phyloP scores from a whole-genome alignment of 225 moss, liverwort and hornwort genomes.

The Asterella californica region DNA sequence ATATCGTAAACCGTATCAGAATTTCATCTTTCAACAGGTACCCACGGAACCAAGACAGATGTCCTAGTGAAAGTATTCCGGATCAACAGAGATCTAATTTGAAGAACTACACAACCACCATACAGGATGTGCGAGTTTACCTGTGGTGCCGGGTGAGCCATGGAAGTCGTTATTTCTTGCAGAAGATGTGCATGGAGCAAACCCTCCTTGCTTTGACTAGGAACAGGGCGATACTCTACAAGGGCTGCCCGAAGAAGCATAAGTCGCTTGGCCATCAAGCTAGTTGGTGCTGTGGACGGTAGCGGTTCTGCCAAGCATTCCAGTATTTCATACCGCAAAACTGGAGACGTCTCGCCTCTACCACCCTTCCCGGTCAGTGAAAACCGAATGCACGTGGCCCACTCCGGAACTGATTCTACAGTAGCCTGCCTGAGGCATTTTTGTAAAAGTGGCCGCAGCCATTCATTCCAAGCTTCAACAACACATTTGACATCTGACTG shows the following conservation, averaged over 20 bases:
- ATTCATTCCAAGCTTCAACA: constrained; percentile 68
- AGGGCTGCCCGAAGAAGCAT: constrained; percentile 91
- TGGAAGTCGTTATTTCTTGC: constrained; percentile 73
- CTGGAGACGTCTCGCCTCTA: constrained; percentile 59
- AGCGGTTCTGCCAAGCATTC: constrained; percentile 89
- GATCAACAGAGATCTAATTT: neutral
- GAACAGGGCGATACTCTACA: constrained; percentile 70
- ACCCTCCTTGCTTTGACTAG: constrained; percentile 54
- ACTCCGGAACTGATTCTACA: constrained; percentile 89
- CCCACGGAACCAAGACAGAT: too few species aligned
- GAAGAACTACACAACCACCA: neutral
- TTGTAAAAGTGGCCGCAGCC: constrained; percentile 71
- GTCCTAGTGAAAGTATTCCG: neutral
- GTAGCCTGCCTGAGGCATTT: constrained; percentile 83
- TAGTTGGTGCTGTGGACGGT: constrained; percentile 80
- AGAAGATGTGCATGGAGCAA: constrained; percentile 68
- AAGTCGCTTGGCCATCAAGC: constrained; percentile 87
- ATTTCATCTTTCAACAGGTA: neutral
- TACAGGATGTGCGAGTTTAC: constrained; percentile 26
- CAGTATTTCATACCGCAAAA: constrained; percentile 67
- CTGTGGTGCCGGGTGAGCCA: constrained; percentile 97
- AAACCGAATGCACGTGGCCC: constrained; percentile 94
- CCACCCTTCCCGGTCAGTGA: constrained; percentile 91
- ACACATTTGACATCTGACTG: constrained; percentile 95
- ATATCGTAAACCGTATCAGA: neutral